phyloP scores from a whole-genome alignment of 768 basidiomycete species.

The Macrolepiota dolichaula region DNA sequence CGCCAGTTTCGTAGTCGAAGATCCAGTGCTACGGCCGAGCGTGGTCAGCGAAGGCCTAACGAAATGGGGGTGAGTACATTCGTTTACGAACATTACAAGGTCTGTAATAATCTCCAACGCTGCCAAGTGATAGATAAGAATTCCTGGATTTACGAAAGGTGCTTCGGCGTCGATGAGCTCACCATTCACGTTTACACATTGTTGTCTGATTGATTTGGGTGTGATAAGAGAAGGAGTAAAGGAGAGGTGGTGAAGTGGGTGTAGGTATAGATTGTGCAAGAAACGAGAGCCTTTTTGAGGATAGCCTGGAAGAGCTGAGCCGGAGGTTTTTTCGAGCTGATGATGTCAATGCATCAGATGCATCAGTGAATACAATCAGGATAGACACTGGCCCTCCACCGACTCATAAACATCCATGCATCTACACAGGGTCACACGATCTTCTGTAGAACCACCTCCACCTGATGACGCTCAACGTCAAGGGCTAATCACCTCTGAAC shows the following conservation, averaged over 20 bases:
- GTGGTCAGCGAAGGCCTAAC: background rate
- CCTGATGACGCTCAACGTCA: no score
- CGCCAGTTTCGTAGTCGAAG: conserved; percentile 58
- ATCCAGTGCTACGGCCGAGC: conserved; percentile 52
- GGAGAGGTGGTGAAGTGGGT: background rate
- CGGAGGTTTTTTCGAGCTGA: background rate
- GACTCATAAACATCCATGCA: no score
- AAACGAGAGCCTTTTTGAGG: background rate
- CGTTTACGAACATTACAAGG: conserved; percentile 34
- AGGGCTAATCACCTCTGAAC: no score
- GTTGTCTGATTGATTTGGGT: background rate
- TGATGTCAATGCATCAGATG: background rate
- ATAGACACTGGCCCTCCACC: background rate
- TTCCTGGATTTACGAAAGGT: background rate
- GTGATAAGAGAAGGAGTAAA: background rate
- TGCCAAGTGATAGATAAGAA: conserved; percentile 12
- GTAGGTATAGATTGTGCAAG: background rate
- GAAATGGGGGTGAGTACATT: background rate
- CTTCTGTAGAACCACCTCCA: no score
- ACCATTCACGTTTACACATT: conserved; percentile 56
- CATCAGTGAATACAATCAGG: background rate
- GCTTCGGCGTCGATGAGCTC: background rate
- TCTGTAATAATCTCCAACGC: conserved; percentile 42
- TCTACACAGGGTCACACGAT: no score
- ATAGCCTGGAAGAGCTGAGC: background rate